Conservation (phyloP, 345 rosid genomes). For the Salix suchowensis region DNA sequence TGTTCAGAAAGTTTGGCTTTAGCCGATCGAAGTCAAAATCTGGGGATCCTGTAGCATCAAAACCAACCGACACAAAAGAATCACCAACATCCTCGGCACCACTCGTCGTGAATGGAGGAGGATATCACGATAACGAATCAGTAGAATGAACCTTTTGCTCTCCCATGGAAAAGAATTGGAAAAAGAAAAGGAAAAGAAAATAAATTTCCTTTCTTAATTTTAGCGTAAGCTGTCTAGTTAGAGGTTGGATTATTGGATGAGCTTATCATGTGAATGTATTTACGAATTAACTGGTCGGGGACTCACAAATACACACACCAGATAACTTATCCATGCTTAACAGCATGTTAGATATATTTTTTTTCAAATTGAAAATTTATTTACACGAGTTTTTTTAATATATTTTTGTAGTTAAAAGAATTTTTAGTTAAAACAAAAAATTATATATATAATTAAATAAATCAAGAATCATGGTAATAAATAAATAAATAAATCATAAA, state of each 20-base stretch:
- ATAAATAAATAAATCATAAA: too few relatives aligned
- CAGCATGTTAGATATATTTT: too few relatives aligned
- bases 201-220: background rate
- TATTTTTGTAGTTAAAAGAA: too few relatives aligned
- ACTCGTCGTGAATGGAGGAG: constrained; percentile 4
- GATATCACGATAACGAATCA: background rate
- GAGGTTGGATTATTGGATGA: background rate
- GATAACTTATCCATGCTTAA: too few relatives aligned
- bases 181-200: background rate
- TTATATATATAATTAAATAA: too few relatives aligned
- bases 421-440: too few relatives aligned
- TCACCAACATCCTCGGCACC: constrained; percentile 1
- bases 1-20: constrained; percentile 41
- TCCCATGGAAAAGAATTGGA: background rate
- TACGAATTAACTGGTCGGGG: background rate
- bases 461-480: too few relatives aligned
- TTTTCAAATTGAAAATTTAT: too few relatives aligned
- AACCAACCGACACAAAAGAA: background rate
- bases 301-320: too few relatives aligned
- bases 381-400: too few relatives aligned
- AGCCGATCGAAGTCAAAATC: constrained; percentile 9
- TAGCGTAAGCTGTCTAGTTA: background rate
- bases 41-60: background rate
- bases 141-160: background rate
- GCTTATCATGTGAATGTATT: background rate